Percentiles rank a stretch among this genome's conserved stretches.
Evolutionary conservation across 2,329 filamentous ascomycete genomes (phyloP).

Genomic region (Apiospora koreana): DNA sequence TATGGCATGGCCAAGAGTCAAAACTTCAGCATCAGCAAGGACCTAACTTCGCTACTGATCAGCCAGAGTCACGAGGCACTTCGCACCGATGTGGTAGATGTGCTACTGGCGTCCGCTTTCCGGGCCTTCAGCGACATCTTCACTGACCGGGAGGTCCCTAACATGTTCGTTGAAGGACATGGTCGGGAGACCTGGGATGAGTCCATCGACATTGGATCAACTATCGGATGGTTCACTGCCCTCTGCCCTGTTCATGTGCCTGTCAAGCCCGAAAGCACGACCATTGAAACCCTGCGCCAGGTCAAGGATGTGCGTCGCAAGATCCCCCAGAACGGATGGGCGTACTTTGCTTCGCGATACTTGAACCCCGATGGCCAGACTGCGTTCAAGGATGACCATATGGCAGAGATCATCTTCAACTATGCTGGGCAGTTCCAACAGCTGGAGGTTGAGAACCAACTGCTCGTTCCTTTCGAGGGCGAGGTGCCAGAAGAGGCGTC

Average conservation of each 20-base stretch:
- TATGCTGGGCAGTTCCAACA: conserved; percentile 21
- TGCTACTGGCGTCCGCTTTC: conserved; percentile 33
- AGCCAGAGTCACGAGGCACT: conserved; percentile 21
- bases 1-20: conserved; percentile 6
- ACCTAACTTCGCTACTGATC: conserved; percentile 18
- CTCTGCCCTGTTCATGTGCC: conserved; percentile 33
- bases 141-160: conserved; percentile 27
- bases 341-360: conserved; percentile 39
- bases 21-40: conserved; percentile 27
- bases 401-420: conserved; percentile 37
- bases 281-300: neutral
- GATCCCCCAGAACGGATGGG: conserved; percentile 36
- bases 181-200: conserved; percentile 38
- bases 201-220: conserved; percentile 35
- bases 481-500: conserved; percentile 6
- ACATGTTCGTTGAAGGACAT: conserved; percentile 42
- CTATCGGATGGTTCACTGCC: conserved; percentile 48
- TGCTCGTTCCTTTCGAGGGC: conserved; percentile 11
- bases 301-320: conserved; percentile 38
- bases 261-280: neutral
- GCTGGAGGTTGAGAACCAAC: conserved; percentile 14
- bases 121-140: conserved; percentile 34
- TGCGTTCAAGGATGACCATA: conserved; percentile 34
- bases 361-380: conserved; percentile 30
- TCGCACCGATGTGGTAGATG: conserved; percentile 34